These are phyloP conservation scores for Neoascochyta sp. DNA, from an alignment of 2,329 filamentous ascomycete species.

Conservation along the genomic window DNA sequence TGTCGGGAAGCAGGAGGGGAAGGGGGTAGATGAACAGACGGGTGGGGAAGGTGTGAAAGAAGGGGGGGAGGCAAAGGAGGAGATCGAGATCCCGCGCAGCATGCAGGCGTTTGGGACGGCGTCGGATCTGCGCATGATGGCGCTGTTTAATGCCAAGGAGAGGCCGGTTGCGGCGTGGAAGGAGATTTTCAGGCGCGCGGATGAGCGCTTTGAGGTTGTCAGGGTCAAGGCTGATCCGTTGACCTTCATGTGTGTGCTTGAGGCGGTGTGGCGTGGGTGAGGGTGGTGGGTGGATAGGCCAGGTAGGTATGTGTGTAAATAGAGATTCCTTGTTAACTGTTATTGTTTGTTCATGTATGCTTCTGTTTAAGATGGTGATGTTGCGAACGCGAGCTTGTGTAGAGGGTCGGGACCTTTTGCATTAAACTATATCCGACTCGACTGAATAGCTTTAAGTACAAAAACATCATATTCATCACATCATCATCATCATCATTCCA, in stretches of 20 bases:
- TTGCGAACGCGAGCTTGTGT: too few species aligned
- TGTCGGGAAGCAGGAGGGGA: conserved; percentile 27
- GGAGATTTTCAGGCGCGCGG: conserved; percentile 45
- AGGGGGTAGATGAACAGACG: conserved; percentile 14
- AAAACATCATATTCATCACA: too few species aligned
- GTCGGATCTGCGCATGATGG: conserved; percentile 52
- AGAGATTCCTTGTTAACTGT: too few species aligned
- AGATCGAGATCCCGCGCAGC: conserved; percentile 18
- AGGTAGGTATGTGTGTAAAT: too few species aligned
- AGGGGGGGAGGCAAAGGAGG: conserved; percentile 1
- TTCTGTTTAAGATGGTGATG: too few species aligned
- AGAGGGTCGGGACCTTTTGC: too few species aligned
- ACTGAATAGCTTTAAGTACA: too few species aligned
- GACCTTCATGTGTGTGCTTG: conserved; percentile 25
- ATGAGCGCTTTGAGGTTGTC: conserved; percentile 45
- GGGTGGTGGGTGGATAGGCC: too few species aligned
- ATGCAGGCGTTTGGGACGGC: conserved; percentile 27
- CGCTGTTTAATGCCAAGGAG: conserved; percentile 50
- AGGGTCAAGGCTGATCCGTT: conserved; percentile 20
- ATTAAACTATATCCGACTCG: too few species aligned
- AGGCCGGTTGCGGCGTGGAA: conserved; percentile 47
- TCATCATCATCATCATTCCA: neutral
- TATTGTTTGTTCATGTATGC: too few species aligned
- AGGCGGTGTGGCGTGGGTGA: conserved; percentile 25
- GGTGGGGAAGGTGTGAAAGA: neutral